Percentiles rank a stretch among this genome's conserved stretches.
Conservation (phyloP, 495 filamentous ascomycete species). For the Penicillium paxilli region DNA sequence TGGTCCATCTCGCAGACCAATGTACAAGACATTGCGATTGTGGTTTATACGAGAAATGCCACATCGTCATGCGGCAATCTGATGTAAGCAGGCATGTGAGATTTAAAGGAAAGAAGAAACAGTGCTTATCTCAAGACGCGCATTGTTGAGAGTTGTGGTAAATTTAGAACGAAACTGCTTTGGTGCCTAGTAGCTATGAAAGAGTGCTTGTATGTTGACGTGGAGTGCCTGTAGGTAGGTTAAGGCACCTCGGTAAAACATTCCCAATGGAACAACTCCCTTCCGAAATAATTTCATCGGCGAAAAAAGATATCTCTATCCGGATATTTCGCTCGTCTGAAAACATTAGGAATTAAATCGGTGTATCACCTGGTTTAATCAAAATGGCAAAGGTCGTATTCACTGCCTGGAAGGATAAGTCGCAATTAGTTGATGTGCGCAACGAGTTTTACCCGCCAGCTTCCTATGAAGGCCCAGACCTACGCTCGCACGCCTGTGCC, state of each 20-base stretch:
- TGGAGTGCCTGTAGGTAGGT: neutral
- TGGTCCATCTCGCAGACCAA: no score
- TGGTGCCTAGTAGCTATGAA: neutral
- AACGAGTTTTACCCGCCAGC: constrained; percentile 61
- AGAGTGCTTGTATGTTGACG: neutral
- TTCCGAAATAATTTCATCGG: constrained; percentile 11
- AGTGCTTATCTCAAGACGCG: no score
- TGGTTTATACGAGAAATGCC: no score
- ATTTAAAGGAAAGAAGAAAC: no score
- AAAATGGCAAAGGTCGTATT: constrained; percentile 73
- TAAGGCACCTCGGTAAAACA: constrained; percentile 7
- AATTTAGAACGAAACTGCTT: neutral
- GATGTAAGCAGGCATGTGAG: no score
- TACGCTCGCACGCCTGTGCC: constrained; percentile 46
- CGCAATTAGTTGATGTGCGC: constrained; percentile 67
- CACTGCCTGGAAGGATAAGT: constrained; percentile 73
- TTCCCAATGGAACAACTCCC: constrained; percentile 12
- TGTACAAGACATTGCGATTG: no score
- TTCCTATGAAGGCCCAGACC: constrained; percentile 33
- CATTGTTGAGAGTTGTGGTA: no score
- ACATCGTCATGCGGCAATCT: no score
- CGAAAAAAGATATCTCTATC: neutral
- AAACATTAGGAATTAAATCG: neutral
- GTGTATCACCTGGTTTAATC: neutral
- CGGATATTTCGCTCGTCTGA: neutral